These are phyloP conservation scores for Hymenoscyphus occultus DNA, from an alignment of 2,329 filamentous ascomycete genomes.

Conservation along the genomic window DNA sequence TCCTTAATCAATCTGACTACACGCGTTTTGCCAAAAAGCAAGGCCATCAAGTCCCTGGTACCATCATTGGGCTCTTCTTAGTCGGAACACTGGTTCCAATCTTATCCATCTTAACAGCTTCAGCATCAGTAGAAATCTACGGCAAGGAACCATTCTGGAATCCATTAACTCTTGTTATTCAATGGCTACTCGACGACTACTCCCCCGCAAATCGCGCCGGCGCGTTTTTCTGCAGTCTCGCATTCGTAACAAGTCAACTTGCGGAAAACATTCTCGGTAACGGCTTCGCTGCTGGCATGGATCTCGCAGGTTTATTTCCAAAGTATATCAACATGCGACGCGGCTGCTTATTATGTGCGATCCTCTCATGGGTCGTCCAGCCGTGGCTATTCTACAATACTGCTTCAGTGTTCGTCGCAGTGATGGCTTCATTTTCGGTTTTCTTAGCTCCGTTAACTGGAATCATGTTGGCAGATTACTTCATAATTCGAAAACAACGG, in stretches of 20 bases:
- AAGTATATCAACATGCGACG: constrained; percentile 55
- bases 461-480: constrained; percentile 42
- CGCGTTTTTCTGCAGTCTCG: constrained; percentile 46
- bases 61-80: constrained; percentile 32
- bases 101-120: constrained; percentile 47
- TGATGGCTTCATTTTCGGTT: constrained; percentile 32
- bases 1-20: constrained; percentile 44
- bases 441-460: constrained; percentile 47
- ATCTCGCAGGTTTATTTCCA: constrained; percentile 50
- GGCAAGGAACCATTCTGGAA: constrained; percentile 46
- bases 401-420: neutral
- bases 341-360: constrained; percentile 35
- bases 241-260: constrained; percentile 44
- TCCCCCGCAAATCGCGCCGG: constrained; percentile 41
- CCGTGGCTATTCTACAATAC: constrained; percentile 29
- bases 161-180: constrained; percentile 43
- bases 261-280: constrained; percentile 48
- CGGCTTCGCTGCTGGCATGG: constrained; percentile 51
- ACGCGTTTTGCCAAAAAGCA: constrained; percentile 42
- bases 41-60: constrained; percentile 42
- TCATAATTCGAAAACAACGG: constrained; percentile 38
- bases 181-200: constrained; percentile 42
- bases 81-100: constrained; percentile 39
- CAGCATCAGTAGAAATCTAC: constrained; percentile 49
- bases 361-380: neutral